Evolutionary conservation across 1,284 basidiomycete species (phyloP).

Genomic region (Ceratobasidium sp.): DNA sequence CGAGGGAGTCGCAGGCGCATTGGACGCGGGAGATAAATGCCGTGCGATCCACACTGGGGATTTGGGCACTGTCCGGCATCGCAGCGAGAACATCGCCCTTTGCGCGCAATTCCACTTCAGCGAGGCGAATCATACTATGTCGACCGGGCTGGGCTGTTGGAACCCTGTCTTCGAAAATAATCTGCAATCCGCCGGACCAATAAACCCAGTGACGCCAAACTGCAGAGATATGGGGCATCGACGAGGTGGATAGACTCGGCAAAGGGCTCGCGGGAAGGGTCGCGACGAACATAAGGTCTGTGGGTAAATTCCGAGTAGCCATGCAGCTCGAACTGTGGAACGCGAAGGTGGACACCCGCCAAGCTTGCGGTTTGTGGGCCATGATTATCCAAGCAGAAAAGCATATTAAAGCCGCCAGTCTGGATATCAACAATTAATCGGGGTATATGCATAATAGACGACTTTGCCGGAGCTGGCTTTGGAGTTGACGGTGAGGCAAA

Average conservation of each 20-base stretch:
- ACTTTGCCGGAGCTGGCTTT: constrained; percentile 45
- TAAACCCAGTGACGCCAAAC: constrained; percentile 12
- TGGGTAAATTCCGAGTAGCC: constrained; percentile 21
- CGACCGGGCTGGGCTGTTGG: constrained; percentile 17
- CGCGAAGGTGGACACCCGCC: constrained; percentile 29
- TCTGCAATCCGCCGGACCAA: constrained; percentile 15
- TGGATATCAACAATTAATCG: constrained; percentile 56
- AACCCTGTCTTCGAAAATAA: constrained; percentile 29
- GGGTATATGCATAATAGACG: constrained; percentile 52
- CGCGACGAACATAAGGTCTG: constrained; percentile 18
- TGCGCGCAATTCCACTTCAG: constrained; percentile 23
- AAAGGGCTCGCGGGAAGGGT: constrained; percentile 16
- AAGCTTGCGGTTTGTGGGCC: constrained; percentile 28
- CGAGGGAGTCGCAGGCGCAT: constrained; percentile 64
- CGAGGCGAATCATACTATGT: constrained; percentile 20
- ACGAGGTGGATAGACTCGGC: constrained; percentile 3
- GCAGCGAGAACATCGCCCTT: constrained; percentile 31
- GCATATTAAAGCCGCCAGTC: constrained; percentile 28
- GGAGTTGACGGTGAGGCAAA: constrained; percentile 44
- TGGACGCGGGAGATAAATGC: constrained; percentile 62
- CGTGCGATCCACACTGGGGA: constrained; percentile 52
- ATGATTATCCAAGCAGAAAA: constrained; percentile 36
- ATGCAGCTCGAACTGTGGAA: constrained; percentile 32
- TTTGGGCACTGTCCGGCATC: constrained; percentile 18
- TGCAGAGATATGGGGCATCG: constrained; percentile 22